Evolutionary conservation across 495 filamentous ascomycete species (phyloP).

Genomic region (Penicillium crystallinum): DNA sequence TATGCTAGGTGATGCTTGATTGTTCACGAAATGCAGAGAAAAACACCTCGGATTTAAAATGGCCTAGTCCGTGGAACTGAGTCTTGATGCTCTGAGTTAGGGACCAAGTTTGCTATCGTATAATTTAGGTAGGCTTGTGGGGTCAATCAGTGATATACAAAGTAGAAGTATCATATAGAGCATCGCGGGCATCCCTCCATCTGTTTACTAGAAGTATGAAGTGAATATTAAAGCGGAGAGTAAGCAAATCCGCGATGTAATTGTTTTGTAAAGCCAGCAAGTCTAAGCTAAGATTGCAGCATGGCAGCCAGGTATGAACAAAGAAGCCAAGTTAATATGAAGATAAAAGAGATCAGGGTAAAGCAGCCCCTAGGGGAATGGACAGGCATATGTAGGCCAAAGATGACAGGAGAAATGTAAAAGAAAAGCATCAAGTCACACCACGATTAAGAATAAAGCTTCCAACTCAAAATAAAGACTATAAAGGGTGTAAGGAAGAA

Average conservation of each 20-base stretch:
- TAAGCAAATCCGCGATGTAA: background rate
- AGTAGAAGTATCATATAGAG: background rate
- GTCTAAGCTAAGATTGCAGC: conserved; percentile 2
- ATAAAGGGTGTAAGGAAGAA: background rate
- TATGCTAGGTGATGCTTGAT: too few relatives aligned
- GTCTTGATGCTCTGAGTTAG: too few relatives aligned
- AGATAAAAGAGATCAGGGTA: background rate
- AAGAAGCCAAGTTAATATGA: background rate
- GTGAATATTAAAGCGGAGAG: background rate
- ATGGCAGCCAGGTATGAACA: conserved; percentile 6
- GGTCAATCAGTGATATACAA: too few relatives aligned
- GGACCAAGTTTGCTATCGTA: too few relatives aligned
- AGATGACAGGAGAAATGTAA: conserved; percentile 9
- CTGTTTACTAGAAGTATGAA: background rate
- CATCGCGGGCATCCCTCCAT: background rate
- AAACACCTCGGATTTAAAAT: too few relatives aligned
- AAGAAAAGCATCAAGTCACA: conserved; percentile 9
- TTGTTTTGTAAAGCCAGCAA: background rate
- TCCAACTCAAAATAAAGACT: background rate
- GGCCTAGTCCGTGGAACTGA: too few relatives aligned
- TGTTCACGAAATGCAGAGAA: too few relatives aligned
- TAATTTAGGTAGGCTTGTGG: too few relatives aligned
- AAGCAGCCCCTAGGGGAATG: conserved; percentile 3
- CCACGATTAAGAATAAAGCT: conserved; percentile 8
- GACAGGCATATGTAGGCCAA: conserved; percentile 6